A percentile compares a stretch with the other conserved stretches of the same genome.
phyloP scores from a whole-genome alignment of 345 rosid species.

The Ricinus communis region DNA sequence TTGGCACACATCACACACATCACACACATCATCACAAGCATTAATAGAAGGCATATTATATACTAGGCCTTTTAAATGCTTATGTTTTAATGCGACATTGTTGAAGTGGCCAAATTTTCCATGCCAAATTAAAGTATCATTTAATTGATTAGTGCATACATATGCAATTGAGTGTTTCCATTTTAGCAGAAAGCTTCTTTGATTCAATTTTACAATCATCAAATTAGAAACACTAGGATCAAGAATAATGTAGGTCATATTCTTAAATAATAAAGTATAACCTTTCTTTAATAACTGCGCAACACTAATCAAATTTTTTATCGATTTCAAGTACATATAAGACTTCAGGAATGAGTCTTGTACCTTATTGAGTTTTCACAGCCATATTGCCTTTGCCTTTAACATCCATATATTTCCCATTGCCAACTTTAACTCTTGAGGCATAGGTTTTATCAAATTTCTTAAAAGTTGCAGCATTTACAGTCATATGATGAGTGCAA shows the following conservation, averaged over 20 bases:
- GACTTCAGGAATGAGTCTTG: not conserved
- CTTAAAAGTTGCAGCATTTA: too few relatives aligned
- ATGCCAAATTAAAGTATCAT: not conserved
- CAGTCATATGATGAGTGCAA: not conserved
- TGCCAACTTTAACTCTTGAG: not conserved
- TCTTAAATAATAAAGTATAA: not conserved
- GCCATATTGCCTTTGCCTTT: not conserved
- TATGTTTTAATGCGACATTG: not conserved
- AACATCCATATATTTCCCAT: not conserved
- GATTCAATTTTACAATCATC: not conserved
- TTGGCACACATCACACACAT: not conserved
- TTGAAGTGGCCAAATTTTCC: not conserved
- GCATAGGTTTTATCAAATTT: not conserved
- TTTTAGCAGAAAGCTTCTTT: not conserved
- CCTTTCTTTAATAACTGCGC: too few relatives aligned
- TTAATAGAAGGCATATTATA: not conserved
- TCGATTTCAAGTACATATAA: not conserved
- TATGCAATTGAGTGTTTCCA: not conserved
- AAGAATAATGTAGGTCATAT: not conserved
- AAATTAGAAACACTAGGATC: not conserved
- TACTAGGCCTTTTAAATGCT: not conserved
- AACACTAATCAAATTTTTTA: not conserved
- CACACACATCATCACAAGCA: too few relatives aligned
- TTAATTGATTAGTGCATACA: not conserved
- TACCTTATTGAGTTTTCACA: not conserved